These are phyloP conservation scores for Hyaloraphidium curvatum DNA, from an alignment of 192 early-diverging fungal genomes.

Conservation along the genomic window DNA sequence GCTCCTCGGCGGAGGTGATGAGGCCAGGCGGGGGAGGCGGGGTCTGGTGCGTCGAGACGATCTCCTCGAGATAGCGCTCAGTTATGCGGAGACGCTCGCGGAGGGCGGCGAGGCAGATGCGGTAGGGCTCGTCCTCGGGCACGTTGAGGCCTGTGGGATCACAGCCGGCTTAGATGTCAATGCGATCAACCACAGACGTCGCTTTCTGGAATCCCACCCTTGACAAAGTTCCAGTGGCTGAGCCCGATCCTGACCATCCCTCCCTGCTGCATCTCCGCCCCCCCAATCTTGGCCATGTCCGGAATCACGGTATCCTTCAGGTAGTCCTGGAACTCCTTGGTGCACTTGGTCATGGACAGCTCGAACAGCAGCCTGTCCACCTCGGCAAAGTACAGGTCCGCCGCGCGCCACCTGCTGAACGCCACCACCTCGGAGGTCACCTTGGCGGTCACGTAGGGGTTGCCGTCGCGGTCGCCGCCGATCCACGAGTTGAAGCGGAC, in stretches of 20 bases:
- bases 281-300: neutral
- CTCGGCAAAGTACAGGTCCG: constrained; percentile 13
- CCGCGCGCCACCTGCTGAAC: constrained; percentile 15
- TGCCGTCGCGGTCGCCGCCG: constrained; percentile 16
- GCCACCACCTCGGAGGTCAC: constrained; percentile 17
- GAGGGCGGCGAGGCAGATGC: constrained; percentile 6
- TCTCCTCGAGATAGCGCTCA: constrained; percentile 11
- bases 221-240: neutral
- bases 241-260: neutral
- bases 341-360: constrained; percentile 9
- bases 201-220: neutral
- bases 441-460: constrained; percentile 15
- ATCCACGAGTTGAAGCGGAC: neutral
- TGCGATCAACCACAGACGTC: neutral
- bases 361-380: constrained; percentile 15
- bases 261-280: neutral
- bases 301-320: neutral
- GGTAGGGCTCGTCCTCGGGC: constrained; percentile 16
- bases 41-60: neutral
- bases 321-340: constrained; percentile 1
- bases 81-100: constrained; percentile 14
- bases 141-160: constrained; percentile 4
- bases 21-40: constrained; percentile 12
- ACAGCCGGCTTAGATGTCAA: neutral
- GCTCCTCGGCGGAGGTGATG: constrained; percentile 6